Percentiles rank a stretch among this genome's conserved stretches.
Evolutionary conservation across 2,329 filamentous ascomycete genomes (phyloP).

Genomic region (Xylaria sp.): DNA sequence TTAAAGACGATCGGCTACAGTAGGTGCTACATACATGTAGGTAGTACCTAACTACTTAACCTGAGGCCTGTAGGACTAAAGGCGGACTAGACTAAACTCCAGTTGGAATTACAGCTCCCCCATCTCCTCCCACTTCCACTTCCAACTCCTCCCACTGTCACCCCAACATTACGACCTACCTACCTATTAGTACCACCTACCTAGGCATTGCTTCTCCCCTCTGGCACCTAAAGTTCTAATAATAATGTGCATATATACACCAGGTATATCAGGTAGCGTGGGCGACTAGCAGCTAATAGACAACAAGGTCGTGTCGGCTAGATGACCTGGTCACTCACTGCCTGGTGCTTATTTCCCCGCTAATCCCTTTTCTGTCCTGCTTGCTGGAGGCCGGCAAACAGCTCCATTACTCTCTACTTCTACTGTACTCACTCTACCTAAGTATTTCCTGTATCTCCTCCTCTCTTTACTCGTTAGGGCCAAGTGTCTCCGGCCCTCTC

Average conservation of each 20-base stretch:
- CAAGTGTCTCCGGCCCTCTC: slow-evolving; percentile 28
- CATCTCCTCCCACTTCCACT: background rate
- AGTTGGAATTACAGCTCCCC: slow-evolving; percentile 7
- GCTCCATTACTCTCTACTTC: too few relatives aligned
- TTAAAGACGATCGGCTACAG: background rate
- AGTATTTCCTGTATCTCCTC: background rate
- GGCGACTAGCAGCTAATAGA: slow-evolving; percentile 5
- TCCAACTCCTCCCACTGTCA: background rate
- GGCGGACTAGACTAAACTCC: background rate
- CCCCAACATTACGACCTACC: background rate
- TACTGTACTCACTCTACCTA: too few relatives aligned
- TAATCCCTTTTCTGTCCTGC: slow-evolving; percentile 30
- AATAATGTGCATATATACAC: slow-evolving; percentile 15
- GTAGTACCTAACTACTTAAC: too few relatives aligned
- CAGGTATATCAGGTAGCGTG: background rate
- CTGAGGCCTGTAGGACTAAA: background rate
- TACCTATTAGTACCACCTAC: background rate
- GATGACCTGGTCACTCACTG: slow-evolving; percentile 8
- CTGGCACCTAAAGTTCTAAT: slow-evolving; percentile 12
- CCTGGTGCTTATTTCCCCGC: slow-evolving; percentile 32
- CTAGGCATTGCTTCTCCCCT: background rate
- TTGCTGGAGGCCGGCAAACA: slow-evolving; percentile 15
- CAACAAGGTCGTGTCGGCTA: slow-evolving; percentile 19
- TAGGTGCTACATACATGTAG: too few relatives aligned
- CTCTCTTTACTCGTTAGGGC: slow-evolving; percentile 29